Evolutionary conservation across 805 yeast species (phyloP), one percentile per base, ranked within the genome.

Genomic region (Kodamaea kaohsiungensis): DNA sequence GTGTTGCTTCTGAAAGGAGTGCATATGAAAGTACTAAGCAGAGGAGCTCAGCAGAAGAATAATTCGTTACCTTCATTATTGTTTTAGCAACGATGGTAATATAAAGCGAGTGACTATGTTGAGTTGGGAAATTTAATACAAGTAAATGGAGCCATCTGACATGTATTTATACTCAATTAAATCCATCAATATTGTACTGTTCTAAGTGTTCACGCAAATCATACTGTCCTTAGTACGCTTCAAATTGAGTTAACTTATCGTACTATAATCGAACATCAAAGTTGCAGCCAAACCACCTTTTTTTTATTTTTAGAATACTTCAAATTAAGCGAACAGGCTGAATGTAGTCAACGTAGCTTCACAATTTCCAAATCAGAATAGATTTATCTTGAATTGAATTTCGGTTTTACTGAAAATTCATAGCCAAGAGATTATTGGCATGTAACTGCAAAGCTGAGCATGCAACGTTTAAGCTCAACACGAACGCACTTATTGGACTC

Each of bases 1-100:
- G 8, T 25, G 45, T 40, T 19, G 45, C 45, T 6, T 40, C 45
- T 6, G 25, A 8, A 7, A 40, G 25, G 25, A 17, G 25, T 17
- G 47, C 33, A 27, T 48, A 48, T 3, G 51, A 38, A 16, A 48
- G 46, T 27, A 45, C 51, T 30, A 48, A 25, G 16, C 43, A 35
- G 35, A 48, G 39, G 27, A 48, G 46, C 51, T 48, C 46, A 12
- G 46, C 10, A 16, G 45, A 22, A 7, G 45, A 40, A 16, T 15
- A 40, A 17, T 40, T 40, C 3, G 45, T 40, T 15, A 40, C 45
- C 18, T 40, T 40, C 45, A 40, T 40, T 40, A 25, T 40, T 4
- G 25, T 4, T 22, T 40, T 9, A 40, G 25, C 13, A 40, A 19
- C 45, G 19, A 22, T 15, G 9, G 5, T 40, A 22, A 16, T 15